A percentile compares a stretch with the other conserved stretches of the same genome.
phyloP scores from a whole-genome alignment of 148 eudicot species.

The Nepenthes gracilis region DNA sequence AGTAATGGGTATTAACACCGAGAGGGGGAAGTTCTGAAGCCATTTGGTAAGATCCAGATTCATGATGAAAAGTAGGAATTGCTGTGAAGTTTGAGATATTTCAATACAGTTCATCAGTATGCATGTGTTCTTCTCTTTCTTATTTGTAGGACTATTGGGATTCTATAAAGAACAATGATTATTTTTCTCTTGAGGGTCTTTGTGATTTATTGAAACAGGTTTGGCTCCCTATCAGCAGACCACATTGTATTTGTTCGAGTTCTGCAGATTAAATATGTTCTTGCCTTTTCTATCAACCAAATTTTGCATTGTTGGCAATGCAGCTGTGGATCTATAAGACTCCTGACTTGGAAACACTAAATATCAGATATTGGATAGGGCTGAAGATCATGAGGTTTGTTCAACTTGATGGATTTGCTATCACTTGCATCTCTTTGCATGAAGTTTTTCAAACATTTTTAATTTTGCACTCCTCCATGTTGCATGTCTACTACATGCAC shows the following conservation, averaged over 20 bases:
- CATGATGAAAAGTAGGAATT: not conserved
- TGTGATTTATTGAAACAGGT: slow-evolving; percentile 80
- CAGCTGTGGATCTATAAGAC: slow-evolving; percentile 89
- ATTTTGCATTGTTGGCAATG: slow-evolving; percentile 1
- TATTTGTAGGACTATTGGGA: slow-evolving; percentile 81
- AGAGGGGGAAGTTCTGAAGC: slow-evolving; percentile 80
- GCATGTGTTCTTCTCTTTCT: not conserved
- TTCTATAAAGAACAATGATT: slow-evolving; percentile 64
- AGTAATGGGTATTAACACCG: slow-evolving; percentile 84
- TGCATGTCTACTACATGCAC: too few species aligned
- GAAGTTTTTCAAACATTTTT: too few species aligned
- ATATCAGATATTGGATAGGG: slow-evolving; percentile 68
- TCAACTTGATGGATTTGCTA: not conserved
- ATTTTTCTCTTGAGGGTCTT: slow-evolving; percentile 78
- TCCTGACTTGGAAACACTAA: slow-evolving; percentile 78
- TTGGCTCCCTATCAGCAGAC: not conserved
- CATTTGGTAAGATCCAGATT: slow-evolving; percentile 47
- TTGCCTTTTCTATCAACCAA: not conserved
- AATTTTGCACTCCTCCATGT: too few species aligned
- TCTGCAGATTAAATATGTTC: not conserved
- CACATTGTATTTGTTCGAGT: not conserved
- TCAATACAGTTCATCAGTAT: not conserved
- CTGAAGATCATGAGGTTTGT: slow-evolving; percentile 76
- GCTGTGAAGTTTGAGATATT: not conserved
- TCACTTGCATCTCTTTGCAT: not conserved